Base-by-base conservation (phyloP, 805 yeast genomes). In the Cyberlindnera mississippiensis region DNA sequence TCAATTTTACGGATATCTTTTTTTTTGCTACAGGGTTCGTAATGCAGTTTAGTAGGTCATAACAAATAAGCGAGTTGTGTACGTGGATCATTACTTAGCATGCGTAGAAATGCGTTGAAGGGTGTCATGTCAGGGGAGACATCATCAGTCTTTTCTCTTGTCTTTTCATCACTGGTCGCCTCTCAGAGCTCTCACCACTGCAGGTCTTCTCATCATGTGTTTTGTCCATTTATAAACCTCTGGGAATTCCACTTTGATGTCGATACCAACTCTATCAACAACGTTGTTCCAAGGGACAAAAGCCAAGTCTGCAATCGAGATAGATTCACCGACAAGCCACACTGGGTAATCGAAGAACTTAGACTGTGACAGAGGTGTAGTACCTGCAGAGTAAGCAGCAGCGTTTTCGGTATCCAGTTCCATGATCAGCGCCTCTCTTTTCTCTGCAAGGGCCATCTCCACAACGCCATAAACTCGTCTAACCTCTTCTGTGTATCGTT, bases 241-340 rank as follows among this genome's bases (percentile, higher is more conserved):
- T 2, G 96, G 96, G 59, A 85, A 89, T 61, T 90, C 97, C 24
- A 77, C 74, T 61, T 84, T 83, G 55, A 90, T 75, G 56, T 85
- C 86, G 48, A 90, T 87, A 7, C 96, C 97, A 41, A 90, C 85
- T 56, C 96, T 73, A 61, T 86, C 96, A 40, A 90, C 95, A 14
- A 90, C 96, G 57, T 89, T 90, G 63, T 90, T 90, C 98, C 98
- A 90, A 13, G 98, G 95, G 22, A 90, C 96, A 67, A 90, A 90
- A 17, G 91, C 78, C 57, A 90, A 71, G 63, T 90, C 98, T 3
- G 97, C 97, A 34, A 90, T 80, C 2, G 96, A 77, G 37, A 80
- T 73, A 34, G 73, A 66, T 55, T 89, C 96, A 20, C 96, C 95
- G 12, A 89, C 96, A 27, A 90, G 71, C 98, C 98, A 90, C 22